A percentile compares a stretch with the other conserved stretches of the same genome.
phyloP scores from a whole-genome alignment of 78 protist species.

The Creolimax fragrantissima region DNA sequence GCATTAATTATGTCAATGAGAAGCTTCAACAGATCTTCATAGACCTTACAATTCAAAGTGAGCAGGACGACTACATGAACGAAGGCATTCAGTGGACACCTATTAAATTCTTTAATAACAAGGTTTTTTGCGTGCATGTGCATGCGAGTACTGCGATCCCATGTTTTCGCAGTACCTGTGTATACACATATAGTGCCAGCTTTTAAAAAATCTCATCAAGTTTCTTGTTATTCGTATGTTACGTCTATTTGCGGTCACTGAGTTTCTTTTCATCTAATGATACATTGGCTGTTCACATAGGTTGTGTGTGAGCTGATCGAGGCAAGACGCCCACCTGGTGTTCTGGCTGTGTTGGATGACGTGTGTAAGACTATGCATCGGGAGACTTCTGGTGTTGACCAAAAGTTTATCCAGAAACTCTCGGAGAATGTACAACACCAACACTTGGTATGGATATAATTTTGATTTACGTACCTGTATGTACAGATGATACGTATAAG shows the following conservation, averaged over 20 bases:
- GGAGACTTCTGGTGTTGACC: slow-evolving; percentile 63
- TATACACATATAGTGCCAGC: too few relatives aligned
- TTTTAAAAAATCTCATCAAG: too few relatives aligned
- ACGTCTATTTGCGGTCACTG: too few relatives aligned
- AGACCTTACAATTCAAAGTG: slow-evolving; percentile 72
- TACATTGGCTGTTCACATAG: too few relatives aligned
- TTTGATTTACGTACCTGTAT: too few relatives aligned
- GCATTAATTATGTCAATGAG: slow-evolving; percentile 84
- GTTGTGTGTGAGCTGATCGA: slow-evolving; percentile 83
- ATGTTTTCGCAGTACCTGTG: too few relatives aligned
- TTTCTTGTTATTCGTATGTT: background rate
- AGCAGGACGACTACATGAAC: slow-evolving; percentile 72
- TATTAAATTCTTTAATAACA: slow-evolving; percentile 76
- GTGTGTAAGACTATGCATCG: slow-evolving; percentile 75
- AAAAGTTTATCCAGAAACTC: slow-evolving; percentile 59
- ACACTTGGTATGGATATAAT: slow-evolving; percentile 63
- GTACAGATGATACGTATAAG: too few relatives aligned
- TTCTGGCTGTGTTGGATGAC: slow-evolving; percentile 76
- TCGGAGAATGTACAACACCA: slow-evolving; percentile 30
- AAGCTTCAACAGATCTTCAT: slow-evolving; percentile 84
- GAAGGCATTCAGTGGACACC: slow-evolving; percentile 87
- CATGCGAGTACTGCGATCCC: background rate
- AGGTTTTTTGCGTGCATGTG: background rate
- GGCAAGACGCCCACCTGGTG: slow-evolving; percentile 65
- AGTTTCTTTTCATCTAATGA: too few relatives aligned